phyloP scores from a whole-genome alignment of 1,139 yeast genomes.

The Arxiozyma telluris region DNA sequence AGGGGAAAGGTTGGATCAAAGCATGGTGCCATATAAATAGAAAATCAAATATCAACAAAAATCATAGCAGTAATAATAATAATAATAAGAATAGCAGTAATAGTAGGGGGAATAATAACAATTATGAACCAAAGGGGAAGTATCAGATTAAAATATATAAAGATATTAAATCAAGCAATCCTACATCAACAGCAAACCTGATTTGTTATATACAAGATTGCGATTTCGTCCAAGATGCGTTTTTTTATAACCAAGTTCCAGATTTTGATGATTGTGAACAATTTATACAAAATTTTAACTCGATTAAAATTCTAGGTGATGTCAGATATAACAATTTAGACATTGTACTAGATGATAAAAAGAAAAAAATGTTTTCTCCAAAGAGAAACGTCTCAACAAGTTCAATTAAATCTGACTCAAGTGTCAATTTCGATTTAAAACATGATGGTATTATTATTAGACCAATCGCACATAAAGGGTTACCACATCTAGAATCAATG shows the following conservation, averaged over 20 bases:
- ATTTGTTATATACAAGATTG: conserved; percentile 24
- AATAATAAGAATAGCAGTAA: background rate
- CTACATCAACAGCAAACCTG: conserved; percentile 14
- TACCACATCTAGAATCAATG: conserved; percentile 23
- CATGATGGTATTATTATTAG: conserved; percentile 21
- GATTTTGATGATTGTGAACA: conserved; percentile 1
- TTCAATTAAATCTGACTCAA: conserved; percentile 5
- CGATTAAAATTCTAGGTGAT: conserved; percentile 18
- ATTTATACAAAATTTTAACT: conserved; percentile 13
- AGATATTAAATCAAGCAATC: conserved; percentile 19
- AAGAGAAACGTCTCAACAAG: conserved; percentile 10
- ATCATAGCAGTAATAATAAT: background rate
- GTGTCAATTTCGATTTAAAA: conserved; percentile 6
- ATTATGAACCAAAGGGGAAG: conserved; percentile 15
- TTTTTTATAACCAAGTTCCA: conserved; percentile 13
- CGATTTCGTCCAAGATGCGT: conserved; percentile 23
- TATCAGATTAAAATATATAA: conserved; percentile 26
- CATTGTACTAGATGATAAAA: conserved; percentile 6
- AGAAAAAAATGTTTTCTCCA: conserved; percentile 8
- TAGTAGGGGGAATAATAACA: background rate
- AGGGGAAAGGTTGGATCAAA: conserved; percentile 27
- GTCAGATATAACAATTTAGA: conserved; percentile 9
- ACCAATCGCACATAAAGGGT: conserved; percentile 27
- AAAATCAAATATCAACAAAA: conserved; percentile 9
- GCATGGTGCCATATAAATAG: conserved; percentile 29